Base-by-base conservation (phyloP, 352 stramenopile species). In the Thalassiosira mediterranea region DNA sequence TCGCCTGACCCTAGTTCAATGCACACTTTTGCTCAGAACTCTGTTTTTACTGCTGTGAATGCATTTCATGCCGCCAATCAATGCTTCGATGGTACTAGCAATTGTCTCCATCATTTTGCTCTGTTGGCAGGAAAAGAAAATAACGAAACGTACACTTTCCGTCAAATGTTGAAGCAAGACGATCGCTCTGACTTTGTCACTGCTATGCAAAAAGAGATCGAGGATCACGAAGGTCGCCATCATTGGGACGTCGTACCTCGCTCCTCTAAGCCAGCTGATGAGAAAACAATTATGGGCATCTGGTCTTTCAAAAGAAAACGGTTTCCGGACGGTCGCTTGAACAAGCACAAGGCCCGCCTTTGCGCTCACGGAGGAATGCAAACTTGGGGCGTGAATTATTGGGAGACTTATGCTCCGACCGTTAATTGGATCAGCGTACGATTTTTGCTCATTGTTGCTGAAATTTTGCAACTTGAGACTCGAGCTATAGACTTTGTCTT, bases 301-400 rank as follows among this genome's bases (percentile, higher is more conserved):
- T 77, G 68, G 47, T 32, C 0, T 23, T 75, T 75, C 23, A 75
- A 69, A 28, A 47, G 53, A 0, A 75, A 72, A 37, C 34, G 59
- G 51, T 58, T 51, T 47, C 68, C 68, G 19, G 15, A 52, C 1
- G 68, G 68, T n/a, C 21, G 11, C 3, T 40, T 73, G 1, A 44
- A 56, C 4, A 73, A 65, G 40, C 52, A 67, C 25, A 73, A 73
- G 26, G 64, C 64, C 3, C 13, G 37, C 8, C 21, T 70, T 13
- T 70, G 60, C 23, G 61, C 61, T 17, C 61, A 63, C 26, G 61
- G 61, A 10, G 64, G 53, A 0, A 56, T 57, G 53, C 64, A 74
- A 31, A 47, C 40, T 34, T 65, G 51, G 48, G 63, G 63, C n/a
- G 47, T 53, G 37, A 67, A 74, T 37, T 74, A 68, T 40, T 74